Evolutionary conservation across 2,329 filamentous ascomycete genomes (phyloP).

Genomic region (Trichoderma sp.): DNA sequence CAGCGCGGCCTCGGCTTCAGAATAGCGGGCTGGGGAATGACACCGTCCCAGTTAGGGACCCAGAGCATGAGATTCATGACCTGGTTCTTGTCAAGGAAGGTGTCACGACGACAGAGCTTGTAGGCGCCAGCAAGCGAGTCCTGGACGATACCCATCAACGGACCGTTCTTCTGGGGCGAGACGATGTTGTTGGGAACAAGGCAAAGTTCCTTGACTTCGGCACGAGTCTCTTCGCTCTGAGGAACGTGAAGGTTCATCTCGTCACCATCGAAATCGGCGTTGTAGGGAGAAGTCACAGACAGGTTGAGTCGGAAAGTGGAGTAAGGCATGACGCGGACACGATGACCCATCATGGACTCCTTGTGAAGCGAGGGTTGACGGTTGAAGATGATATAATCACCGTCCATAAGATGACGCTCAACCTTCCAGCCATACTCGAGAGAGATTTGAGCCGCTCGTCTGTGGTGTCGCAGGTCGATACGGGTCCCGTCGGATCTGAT

Average conservation of each 20-base stretch:
- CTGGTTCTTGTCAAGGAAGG: constrained; percentile 84
- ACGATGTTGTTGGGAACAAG: constrained; percentile 99
- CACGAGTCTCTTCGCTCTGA: constrained; percentile 93
- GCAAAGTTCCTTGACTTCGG: constrained; percentile 91
- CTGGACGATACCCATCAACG: constrained; percentile 99
- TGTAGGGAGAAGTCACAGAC: constrained; percentile 97
- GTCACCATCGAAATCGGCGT: constrained; percentile 99
- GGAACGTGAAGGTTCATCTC: constrained; percentile 99
- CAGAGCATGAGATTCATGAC: constrained; percentile 98
- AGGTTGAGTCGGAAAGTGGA: constrained; percentile 97
- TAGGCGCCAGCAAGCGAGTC: constrained; percentile 95
- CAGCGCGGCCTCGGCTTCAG: constrained; percentile 88
- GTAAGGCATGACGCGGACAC: constrained; percentile 97
- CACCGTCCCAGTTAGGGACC: constrained; percentile 96
- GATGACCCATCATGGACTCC: constrained; percentile 99
- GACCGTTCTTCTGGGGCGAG: constrained; percentile 93
- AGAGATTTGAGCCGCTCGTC: constrained; percentile 80
- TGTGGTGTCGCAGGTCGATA: constrained; percentile 93
- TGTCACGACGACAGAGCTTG: constrained; percentile 92
- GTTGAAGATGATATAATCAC: constrained; percentile 99
- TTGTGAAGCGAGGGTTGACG: constrained; percentile 99
- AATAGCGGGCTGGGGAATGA: constrained; percentile 92
- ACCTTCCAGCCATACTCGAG: constrained; percentile 98
- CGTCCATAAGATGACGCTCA: constrained; percentile 92
- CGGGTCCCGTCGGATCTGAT: constrained; percentile 90